Conservation (phyloP, 2,329 filamentous ascomycete species). For the Fusarium siculi region DNA sequence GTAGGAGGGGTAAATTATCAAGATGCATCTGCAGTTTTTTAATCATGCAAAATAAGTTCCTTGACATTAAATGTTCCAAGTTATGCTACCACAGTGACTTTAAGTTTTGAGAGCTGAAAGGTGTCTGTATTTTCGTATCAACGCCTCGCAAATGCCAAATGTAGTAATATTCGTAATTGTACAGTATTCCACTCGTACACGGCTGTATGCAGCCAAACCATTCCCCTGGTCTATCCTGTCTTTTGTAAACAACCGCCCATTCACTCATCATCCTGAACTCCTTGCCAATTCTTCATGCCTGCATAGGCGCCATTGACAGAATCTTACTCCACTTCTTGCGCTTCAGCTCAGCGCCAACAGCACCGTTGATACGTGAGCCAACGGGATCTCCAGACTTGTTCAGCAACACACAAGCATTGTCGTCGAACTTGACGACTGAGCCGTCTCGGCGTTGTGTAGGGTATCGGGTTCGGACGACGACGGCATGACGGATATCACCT, state of each 20-base stretch:
- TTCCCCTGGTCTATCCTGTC: constrained; percentile 10
- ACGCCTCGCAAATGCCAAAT: constrained; percentile 51
- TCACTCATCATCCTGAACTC: neutral
- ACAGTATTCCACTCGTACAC: constrained; percentile 47
- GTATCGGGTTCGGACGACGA: constrained; percentile 92
- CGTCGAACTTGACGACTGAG: constrained; percentile 91
- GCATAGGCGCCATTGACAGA: constrained; percentile 86
- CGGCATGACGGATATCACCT: constrained; percentile 95
- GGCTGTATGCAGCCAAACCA: constrained; percentile 8
- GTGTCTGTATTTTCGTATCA: constrained; percentile 44
- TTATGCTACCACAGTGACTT: constrained; percentile 8
- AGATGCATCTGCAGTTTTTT: constrained; percentile 16
- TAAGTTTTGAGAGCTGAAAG: constrained; percentile 35
- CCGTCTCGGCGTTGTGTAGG: constrained; percentile 89
- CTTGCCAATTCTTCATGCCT: constrained; percentile 54
- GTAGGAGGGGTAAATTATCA: constrained; percentile 12
- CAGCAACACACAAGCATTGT: constrained; percentile 97
- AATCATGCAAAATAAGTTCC: neutral
- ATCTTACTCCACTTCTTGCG: constrained; percentile 99
- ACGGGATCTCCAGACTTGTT: constrained; percentile 98
- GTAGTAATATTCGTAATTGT: constrained; percentile 46
- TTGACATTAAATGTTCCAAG: neutral
- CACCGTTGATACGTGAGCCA: constrained; percentile 88
- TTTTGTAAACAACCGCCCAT: constrained; percentile 29
- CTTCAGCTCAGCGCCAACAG: constrained; percentile 89